Conservation (phyloP, 2,329 filamentous ascomycete species). For the Sodiomyces alkalinus region DNA sequence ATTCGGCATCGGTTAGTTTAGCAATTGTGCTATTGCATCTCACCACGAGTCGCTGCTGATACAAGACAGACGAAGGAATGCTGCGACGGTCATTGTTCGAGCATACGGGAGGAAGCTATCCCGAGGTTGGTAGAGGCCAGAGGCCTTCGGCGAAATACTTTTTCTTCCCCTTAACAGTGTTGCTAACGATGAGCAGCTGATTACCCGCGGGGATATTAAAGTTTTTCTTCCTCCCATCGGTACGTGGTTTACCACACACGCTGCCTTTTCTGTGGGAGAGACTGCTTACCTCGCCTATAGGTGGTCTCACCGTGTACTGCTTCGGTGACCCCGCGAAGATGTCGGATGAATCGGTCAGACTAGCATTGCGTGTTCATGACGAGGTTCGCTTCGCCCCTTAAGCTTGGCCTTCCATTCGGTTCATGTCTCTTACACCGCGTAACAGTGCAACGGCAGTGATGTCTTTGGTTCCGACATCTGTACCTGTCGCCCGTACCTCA, state of each 20-base stretch:
- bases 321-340: slow-evolving; percentile 93
- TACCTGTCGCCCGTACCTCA: slow-evolving; percentile 88
- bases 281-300: slow-evolving; percentile 17
- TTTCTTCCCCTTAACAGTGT: too few species aligned
- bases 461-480: slow-evolving; percentile 98
- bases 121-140: slow-evolving; percentile 39
- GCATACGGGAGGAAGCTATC: slow-evolving; percentile 89
- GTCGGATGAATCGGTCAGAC: slow-evolving; percentile 64
- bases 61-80: slow-evolving; percentile 56
- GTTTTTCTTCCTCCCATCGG: slow-evolving; percentile 89
- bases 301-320: slow-evolving; percentile 88
- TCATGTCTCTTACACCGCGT: neutral
- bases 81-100: slow-evolving; percentile 83
- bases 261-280: too few species aligned
- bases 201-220: slow-evolving; percentile 89
- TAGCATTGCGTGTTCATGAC: slow-evolving; percentile 71
- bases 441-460: slow-evolving; percentile 80
- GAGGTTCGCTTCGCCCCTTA: slow-evolving; percentile 26
- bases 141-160: neutral
- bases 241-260: slow-evolving; percentile 15
- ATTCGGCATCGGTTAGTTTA: slow-evolving; percentile 63
- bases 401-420: neutral
- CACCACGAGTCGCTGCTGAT: slow-evolving; percentile 11
- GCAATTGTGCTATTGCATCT: too few species aligned
- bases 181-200: too few species aligned